These are phyloP conservation scores for Hondaea fermentalgiana DNA, from an alignment of 108 stramenopile species.

Conservation along the genomic window DNA sequence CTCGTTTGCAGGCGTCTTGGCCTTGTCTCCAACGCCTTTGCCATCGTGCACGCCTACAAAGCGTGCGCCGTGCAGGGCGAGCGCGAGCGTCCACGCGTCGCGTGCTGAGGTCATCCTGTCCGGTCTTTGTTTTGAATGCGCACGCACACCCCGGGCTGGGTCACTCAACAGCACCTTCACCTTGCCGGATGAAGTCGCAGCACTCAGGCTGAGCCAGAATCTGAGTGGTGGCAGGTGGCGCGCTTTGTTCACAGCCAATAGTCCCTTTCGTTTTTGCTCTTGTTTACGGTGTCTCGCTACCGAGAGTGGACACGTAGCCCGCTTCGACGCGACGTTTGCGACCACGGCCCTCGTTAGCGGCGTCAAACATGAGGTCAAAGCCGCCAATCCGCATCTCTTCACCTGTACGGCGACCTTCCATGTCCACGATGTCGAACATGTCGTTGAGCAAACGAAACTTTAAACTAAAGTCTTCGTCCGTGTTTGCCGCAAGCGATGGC, in stretches of 20 bases:
- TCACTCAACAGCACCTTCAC: no score
- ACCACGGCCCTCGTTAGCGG: background rate
- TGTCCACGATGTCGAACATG: slow-evolving; percentile 50
- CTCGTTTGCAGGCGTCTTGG: no score
- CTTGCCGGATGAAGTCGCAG: no score
- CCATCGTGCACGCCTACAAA: background rate
- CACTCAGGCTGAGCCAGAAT: no score
- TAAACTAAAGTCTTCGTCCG: slow-evolving; percentile 37
- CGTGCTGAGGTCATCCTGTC: background rate
- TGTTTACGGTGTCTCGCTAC: background rate
- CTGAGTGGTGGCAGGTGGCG: no score
- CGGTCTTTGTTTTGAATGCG: no score
- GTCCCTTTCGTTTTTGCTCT: no score
- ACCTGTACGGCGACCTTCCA: slow-evolving; percentile 39
- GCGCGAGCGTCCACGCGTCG: background rate
- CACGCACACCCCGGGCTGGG: no score
- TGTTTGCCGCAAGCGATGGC: slow-evolving; percentile 52
- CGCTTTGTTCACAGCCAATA: no score
- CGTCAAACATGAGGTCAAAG: slow-evolving; percentile 31
- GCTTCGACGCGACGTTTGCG: background rate
- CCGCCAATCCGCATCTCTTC: slow-evolving; percentile 43
- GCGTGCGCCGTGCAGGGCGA: background rate
- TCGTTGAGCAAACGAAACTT: slow-evolving; percentile 52
- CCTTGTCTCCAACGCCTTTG: background rate
- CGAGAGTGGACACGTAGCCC: background rate